These are phyloP conservation scores for Calonectria pseudoturangicola DNA, from an alignment of 2,329 filamentous ascomycete species.

Conservation along the genomic window DNA sequence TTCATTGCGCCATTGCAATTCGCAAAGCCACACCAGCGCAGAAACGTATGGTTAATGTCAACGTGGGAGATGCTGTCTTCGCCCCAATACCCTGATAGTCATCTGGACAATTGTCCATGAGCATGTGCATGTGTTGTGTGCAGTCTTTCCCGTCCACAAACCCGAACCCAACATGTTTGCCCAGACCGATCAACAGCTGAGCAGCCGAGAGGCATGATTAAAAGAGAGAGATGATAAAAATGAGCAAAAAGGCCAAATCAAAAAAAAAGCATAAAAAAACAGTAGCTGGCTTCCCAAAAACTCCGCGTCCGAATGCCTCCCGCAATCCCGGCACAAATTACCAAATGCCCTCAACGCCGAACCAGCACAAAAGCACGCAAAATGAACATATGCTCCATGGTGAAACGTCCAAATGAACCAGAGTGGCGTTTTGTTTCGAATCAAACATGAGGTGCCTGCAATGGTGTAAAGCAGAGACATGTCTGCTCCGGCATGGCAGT, in stretches of 20 bases:
- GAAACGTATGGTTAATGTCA: constrained; percentile 31
- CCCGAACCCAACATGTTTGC: constrained; percentile 42
- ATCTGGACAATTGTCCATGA: constrained; percentile 37
- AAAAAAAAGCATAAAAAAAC: constrained; percentile 41
- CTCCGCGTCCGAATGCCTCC: constrained; percentile 50
- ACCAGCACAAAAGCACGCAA: constrained; percentile 44
- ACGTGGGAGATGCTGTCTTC: constrained; percentile 27
- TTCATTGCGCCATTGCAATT: constrained; percentile 33
- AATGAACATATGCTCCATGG: constrained; percentile 40
- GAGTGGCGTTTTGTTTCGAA: constrained; percentile 45
- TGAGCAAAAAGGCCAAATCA: constrained; percentile 38
- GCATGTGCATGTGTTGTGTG: constrained; percentile 29
- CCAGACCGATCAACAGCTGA: constrained; percentile 54
- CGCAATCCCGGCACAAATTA: constrained; percentile 49
- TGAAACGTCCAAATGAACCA: constrained; percentile 40
- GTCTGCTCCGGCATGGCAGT: constrained; percentile 19
- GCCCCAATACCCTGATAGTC: constrained; percentile 18
- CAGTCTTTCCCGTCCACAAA: constrained; percentile 38
- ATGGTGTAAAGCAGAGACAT: constrained; percentile 30
- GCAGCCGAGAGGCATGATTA: constrained; percentile 46
- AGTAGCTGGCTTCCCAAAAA: constrained; percentile 48
- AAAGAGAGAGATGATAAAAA: constrained; percentile 49
- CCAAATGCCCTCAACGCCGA: constrained; percentile 52
- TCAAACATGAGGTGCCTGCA: constrained; percentile 46
- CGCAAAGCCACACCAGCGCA: constrained; percentile 31